A percentile compares a stretch with the other conserved stretches of the same genome.
Conservation (phyloP, 768 basidiomycete genomes). For the Tubosaeta brunneosetosa region DNA sequence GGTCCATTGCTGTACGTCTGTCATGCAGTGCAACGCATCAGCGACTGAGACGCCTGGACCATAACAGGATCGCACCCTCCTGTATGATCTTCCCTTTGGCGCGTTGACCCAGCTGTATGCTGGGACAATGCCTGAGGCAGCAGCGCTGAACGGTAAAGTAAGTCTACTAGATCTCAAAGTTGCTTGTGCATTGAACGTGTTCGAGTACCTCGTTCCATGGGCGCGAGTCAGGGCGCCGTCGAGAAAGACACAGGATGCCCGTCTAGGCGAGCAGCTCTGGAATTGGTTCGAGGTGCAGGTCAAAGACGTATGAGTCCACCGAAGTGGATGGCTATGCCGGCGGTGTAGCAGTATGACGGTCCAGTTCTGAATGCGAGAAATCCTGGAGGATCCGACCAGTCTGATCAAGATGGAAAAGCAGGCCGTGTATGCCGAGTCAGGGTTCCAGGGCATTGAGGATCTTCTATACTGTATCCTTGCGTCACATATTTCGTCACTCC, state of each 20-base stretch:
- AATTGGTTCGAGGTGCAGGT: slow-evolving; percentile 46
- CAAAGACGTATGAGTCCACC: slow-evolving; percentile 9
- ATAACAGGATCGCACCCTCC: slow-evolving; percentile 16
- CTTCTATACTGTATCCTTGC: no score
- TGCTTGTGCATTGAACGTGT: not conserved
- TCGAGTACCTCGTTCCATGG: slow-evolving; percentile 45
- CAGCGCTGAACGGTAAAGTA: slow-evolving; percentile 39
- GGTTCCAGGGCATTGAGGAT: no score
- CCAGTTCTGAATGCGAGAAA: no score
- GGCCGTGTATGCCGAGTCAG: no score
- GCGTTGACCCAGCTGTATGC: slow-evolving; percentile 43
- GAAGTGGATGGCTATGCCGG: not conserved
- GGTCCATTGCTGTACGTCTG: slow-evolving; percentile 11
- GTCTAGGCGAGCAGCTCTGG: slow-evolving; percentile 38
- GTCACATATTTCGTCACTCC: no score
- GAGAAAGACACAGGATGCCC: slow-evolving; percentile 25
- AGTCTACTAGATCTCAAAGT: not conserved
- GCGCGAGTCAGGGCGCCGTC: slow-evolving; percentile 30
- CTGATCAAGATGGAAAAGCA: no score
- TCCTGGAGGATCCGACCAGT: no score
- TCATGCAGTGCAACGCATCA: no score
- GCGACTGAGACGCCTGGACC: not conserved
- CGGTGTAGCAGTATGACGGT: no score
- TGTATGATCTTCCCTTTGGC: slow-evolving; percentile 33
- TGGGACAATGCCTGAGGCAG: slow-evolving; percentile 38